Conservation (phyloP, 305 asterid species). For the Fraxinus ornus region DNA sequence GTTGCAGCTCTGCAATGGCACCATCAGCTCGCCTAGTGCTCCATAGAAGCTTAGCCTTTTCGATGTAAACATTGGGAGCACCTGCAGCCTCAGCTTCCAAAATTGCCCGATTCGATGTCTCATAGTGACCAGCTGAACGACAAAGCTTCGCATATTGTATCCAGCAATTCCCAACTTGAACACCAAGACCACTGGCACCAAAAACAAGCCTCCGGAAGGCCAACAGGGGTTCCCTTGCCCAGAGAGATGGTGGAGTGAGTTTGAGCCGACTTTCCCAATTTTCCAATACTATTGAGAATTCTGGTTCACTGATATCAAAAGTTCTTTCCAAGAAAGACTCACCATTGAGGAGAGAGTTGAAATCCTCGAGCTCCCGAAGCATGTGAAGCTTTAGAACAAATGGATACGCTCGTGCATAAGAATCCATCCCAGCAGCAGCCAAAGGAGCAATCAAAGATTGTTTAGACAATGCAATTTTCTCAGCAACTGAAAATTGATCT, state of each 20-base stretch:
- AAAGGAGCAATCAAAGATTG: slow-evolving; percentile 98
- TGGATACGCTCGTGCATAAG: slow-evolving; percentile 95
- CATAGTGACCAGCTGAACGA: slow-evolving; percentile 97
- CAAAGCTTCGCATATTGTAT: slow-evolving; percentile 94
- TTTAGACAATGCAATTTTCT: slow-evolving; percentile 80
- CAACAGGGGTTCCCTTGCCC: slow-evolving; percentile 99
- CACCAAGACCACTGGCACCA: slow-evolving; percentile 69
- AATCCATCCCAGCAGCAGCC: slow-evolving; percentile 99
- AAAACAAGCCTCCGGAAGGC: slow-evolving; percentile 92
- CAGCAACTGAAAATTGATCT: slow-evolving; percentile 71
- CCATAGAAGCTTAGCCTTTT: slow-evolving; percentile 98
- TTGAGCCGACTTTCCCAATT: slow-evolving; percentile 92
- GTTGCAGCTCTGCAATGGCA: slow-evolving; percentile 98
- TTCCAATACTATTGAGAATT: slow-evolving; percentile 57
- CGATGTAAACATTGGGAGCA: slow-evolving; percentile 88
- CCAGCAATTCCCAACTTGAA: slow-evolving; percentile 92
- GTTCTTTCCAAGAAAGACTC: slow-evolving; percentile 70
- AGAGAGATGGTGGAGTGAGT: slow-evolving; percentile 90
- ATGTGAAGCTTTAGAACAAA: slow-evolving; percentile 93
- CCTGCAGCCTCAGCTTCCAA: slow-evolving; percentile 84
- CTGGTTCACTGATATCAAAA: slow-evolving; percentile 57
- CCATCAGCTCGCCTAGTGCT: slow-evolving; percentile 90
- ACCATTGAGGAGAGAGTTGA: slow-evolving; percentile 72
- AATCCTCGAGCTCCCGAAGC: slow-evolving; percentile 95
- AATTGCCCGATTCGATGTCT: slow-evolving; percentile 93